phyloP scores from a whole-genome alignment of 257 asterid genomes.

The Scutellaria baicalensis region DNA sequence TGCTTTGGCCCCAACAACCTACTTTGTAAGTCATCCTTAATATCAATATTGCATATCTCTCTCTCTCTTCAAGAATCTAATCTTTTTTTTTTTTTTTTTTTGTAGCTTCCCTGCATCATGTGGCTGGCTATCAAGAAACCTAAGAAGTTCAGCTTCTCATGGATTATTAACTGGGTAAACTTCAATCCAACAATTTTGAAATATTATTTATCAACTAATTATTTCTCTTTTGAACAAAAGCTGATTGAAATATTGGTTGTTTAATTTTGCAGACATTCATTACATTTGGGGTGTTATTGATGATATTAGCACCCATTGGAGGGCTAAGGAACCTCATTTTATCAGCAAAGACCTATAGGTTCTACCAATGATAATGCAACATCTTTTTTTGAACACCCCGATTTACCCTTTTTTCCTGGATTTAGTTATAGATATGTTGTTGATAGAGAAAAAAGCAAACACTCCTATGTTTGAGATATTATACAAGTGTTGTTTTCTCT shows the following conservation, averaged over 20 bases:
- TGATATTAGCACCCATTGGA: conserved; percentile 47
- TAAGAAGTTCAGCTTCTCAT: conserved; percentile 31
- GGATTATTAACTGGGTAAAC: conserved; percentile 51
- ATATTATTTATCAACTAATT: background rate
- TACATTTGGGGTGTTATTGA: conserved; percentile 29
- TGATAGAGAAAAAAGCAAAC: no score
- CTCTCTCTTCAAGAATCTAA: background rate
- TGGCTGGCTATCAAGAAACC: conserved; percentile 44
- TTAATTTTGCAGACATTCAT: conserved; percentile 32
- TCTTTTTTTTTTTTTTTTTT: background rate
- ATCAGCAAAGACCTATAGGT: conserved; percentile 36
- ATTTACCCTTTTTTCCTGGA: no score
- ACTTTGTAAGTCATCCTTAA: conserved; percentile 22
- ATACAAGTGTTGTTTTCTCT: no score
- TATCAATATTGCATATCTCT: background rate
- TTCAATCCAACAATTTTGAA: background rate
- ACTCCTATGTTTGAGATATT: no score
- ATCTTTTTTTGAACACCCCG: no score
- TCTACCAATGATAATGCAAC: conserved; percentile 33
- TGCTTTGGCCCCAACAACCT: conserved; percentile 52
- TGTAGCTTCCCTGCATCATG: conserved; percentile 57
- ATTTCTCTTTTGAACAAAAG: background rate
- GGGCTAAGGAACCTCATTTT: conserved; percentile 44
- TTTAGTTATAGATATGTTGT: no score
- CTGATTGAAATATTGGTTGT: background rate